Percentiles rank a stretch among this genome's conserved stretches.
These are phyloP conservation scores for Aspergillus bridgeri DNA, from an alignment of 495 filamentous ascomycete genomes.

Conservation along the genomic window DNA sequence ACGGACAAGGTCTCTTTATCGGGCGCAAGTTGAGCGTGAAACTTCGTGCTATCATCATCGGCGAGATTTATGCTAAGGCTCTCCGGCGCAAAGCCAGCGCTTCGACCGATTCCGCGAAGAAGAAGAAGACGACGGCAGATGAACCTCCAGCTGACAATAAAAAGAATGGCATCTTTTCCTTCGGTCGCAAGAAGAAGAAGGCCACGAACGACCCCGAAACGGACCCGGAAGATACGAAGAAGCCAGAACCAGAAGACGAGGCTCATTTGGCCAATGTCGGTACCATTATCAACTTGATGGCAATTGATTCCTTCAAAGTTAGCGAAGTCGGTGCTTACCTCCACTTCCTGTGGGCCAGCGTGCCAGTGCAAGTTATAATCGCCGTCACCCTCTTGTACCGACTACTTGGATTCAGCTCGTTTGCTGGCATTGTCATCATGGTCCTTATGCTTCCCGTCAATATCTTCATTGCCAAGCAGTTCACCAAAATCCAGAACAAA, in stretches of 20 bases:
- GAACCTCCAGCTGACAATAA: constrained; percentile 28
- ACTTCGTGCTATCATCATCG: constrained; percentile 90
- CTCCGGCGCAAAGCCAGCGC: constrained; percentile 87
- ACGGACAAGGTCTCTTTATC: constrained; percentile 87
- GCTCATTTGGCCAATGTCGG: constrained; percentile 84
- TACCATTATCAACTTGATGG: constrained; percentile 98
- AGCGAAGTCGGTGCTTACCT: constrained; percentile 89
- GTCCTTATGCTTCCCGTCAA: constrained; percentile 83
- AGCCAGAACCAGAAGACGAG: constrained; percentile 36
- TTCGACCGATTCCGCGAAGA: constrained; percentile 53
- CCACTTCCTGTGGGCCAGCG: constrained; percentile 83
- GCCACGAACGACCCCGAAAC: constrained; percentile 29
- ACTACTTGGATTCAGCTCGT: constrained; percentile 87
- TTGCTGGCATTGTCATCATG: constrained; percentile 95
- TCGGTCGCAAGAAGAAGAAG: constrained; percentile 62
- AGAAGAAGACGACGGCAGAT: constrained; percentile 39
- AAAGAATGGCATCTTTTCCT: constrained; percentile 50
- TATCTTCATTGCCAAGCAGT: constrained; percentile 76
- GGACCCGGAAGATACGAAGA: constrained; percentile 33
- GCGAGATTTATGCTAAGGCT: constrained; percentile 96
- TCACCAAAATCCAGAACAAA: constrained; percentile 77
- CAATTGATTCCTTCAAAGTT: constrained; percentile 98
- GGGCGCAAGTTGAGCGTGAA: constrained; percentile 92
- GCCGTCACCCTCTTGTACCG: constrained; percentile 75
- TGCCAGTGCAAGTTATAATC: constrained; percentile 78